Base-by-base conservation (phyloP, 129 eudicot species). In the Flaveria ramosissima region DNA sequence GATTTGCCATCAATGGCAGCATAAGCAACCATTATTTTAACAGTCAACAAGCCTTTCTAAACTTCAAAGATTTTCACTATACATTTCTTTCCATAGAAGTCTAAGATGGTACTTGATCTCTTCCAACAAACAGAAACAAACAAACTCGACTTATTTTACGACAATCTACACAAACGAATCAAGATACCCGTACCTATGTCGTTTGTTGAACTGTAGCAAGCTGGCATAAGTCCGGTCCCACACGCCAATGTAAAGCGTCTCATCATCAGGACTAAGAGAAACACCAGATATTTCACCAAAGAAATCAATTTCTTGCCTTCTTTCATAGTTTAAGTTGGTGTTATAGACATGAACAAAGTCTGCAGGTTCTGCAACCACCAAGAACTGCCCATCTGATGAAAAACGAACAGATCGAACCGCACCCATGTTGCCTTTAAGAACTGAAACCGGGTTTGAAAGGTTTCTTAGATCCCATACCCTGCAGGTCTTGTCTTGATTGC, bases 401-500 rank as follows among this genome's bases (percentile, higher is more conserved):
- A 81, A 93, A n/a, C 92, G 92, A 74, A 90, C 83, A 1, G 98
- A 93, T 39, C 98, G 81, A 39, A 88, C 83, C 0, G 98, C 95
- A 4, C 95, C 98, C 79, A 93, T 80, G 81, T 93, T 93, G 4
- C 98, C 98, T 73, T 86, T 90, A 10, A 93, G 86, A 43, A 88
- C 85, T 7, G 89, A 82, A 9, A 80, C 75, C 0, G 98, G 77
- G 23, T 9, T 30, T 4, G 96, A 83, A 5, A 88, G 86, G 70
- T 93, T 90, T 68, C 98, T 75, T 21, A 86, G 14, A 71, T 93
- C 98, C 98, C 98, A 93, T 39, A 93, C 80, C 79, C 94, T 82
- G 68, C 98, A 90, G 8, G 98, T 93, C 77, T 90, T 93, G 86
- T 93, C 98, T 52, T 93, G 98, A 77, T 90, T 93, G 27, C 98